A percentile compares a stretch with the other conserved stretches of the same genome.
Evolutionary conservation across 805 yeast genomes (phyloP).

Genomic region (Saccharomycopsis oosterbeekiorum): DNA sequence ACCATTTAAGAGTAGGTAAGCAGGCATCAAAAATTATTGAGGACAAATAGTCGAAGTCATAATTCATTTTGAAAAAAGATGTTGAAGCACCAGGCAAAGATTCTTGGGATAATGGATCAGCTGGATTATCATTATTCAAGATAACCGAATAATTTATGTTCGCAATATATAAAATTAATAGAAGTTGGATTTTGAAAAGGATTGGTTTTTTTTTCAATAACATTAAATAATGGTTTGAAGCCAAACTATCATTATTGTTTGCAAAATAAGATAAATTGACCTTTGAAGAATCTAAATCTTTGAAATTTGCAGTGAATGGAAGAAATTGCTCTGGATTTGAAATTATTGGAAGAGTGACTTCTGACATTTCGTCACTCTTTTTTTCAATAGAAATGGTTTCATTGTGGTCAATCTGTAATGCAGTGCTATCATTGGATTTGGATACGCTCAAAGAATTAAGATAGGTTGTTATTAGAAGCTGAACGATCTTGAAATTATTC

Average conservation of each 20-base stretch:
- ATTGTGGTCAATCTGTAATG: not conserved
- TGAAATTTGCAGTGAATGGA: not conserved
- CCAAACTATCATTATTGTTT: not conserved
- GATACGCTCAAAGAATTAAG: not conserved
- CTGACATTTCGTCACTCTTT: not conserved
- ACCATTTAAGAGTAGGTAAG: not conserved
- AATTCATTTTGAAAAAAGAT: constrained; percentile 13
- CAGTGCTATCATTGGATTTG: not conserved
- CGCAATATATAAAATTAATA: constrained; percentile 13
- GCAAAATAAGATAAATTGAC: not conserved
- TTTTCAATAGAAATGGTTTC: not conserved
- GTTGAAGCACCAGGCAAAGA: not conserved
- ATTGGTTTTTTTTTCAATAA: constrained; percentile 9
- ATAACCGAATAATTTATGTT: constrained; percentile 15
- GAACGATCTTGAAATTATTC: not conserved
- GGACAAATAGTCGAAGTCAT: constrained; percentile 6
- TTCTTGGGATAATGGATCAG: not conserved
- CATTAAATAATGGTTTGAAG: not conserved
- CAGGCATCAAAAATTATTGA: constrained; percentile 2
- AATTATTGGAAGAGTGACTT: not conserved
- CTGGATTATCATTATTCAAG: not conserved
- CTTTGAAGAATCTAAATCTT: not conserved
- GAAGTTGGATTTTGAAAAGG: constrained; percentile 13
- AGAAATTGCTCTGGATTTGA: not conserved
- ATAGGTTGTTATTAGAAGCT: not conserved